Evolutionary conservation across 768 basidiomycete genomes (phyloP), one percentile per base, ranked within the genome.

Genomic region (Scleroderma bovista): DNA sequence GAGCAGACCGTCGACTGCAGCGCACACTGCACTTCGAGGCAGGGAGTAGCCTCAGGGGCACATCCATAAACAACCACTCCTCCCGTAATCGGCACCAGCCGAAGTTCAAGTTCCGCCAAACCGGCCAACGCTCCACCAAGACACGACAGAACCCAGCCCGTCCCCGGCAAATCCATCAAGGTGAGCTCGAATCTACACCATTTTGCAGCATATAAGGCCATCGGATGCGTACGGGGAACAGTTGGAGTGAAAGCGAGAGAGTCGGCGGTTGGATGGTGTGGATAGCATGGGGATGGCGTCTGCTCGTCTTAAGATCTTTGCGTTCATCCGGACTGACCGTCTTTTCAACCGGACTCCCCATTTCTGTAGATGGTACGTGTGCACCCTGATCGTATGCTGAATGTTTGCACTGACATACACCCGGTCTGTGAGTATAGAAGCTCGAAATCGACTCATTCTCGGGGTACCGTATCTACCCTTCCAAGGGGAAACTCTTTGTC

Each of bases 401-500:
- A n/a, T n/a, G 42, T 32, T 2, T 16, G 23, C 41, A 20, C 50
- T 45, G 15, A 61, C 46, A 26, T 13, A 17, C 38, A 6, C 2
- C 12, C 36, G 34, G n/a, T n/a, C n/a, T 36, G 24, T 44, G 65
- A 64, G 61, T 61, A 53, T 55, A 90, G 88, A 97, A 97, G 84
- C 84, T 97, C 79, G 95, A 98, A 75, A 88, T 93, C 76, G 96
- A 97, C 79, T 86, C 86, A 52, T 98, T 99, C 82, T 95, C 93
- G 64, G 90, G 91, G 63, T 93, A 78, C 83, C 86, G 87, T 66
- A 94, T 99, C 79, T 99, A 98, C 84, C 95, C 95, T 59, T 83
- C 83, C 73, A 95, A 88, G 87, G 95, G 94, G 69, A 89, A 88
- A 67, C 81, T 92, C 61, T 94, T 94, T 68, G 91, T 95, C 67